A percentile compares a stretch with the other conserved stretches of the same genome.
phyloP scores from a whole-genome alignment of 2,329 filamentous ascomycete genomes.

The Calonectria hawksworthii region DNA sequence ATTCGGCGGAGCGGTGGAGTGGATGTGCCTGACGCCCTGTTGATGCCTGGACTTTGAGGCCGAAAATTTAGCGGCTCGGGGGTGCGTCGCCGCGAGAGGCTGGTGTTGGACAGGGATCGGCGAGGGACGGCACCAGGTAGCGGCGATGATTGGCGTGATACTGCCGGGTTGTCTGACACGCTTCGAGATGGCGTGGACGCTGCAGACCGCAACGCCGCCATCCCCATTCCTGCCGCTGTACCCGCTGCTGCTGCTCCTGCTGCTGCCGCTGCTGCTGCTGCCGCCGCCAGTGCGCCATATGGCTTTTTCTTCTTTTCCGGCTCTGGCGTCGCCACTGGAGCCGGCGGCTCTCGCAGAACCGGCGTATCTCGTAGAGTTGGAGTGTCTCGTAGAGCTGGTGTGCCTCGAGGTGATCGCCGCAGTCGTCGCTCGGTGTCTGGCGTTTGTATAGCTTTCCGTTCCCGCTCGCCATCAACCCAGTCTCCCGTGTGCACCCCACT shows the following conservation, averaged over 20 bases:
- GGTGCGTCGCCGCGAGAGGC: slow-evolving; percentile 65
- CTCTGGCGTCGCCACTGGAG: slow-evolving; percentile 56
- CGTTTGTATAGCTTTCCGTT: slow-evolving; percentile 42
- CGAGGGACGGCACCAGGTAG: slow-evolving; percentile 48
- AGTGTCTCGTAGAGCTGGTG: slow-evolving; percentile 58
- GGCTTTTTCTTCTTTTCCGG: slow-evolving; percentile 58
- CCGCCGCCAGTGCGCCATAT: slow-evolving; percentile 47
- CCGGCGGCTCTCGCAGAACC: slow-evolving; percentile 59
- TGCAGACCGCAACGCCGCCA: slow-evolving; percentile 31
- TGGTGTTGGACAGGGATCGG: slow-evolving; percentile 67
- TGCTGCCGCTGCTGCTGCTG: slow-evolving; percentile 29
- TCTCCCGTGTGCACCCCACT: slow-evolving; percentile 71
- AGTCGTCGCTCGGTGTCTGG: slow-evolving; percentile 49
- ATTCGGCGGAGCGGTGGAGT: slow-evolving; percentile 81
- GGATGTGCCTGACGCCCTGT: slow-evolving; percentile 54
- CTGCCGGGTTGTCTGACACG: slow-evolving; percentile 54
- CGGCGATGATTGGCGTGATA: slow-evolving; percentile 39
- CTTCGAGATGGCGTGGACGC: slow-evolving; percentile 44
- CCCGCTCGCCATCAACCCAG: slow-evolving; percentile 51
- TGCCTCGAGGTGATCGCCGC: slow-evolving; percentile 52
- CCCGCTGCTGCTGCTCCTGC: slow-evolving; percentile 32
- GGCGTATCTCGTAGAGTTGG: slow-evolving; percentile 53
- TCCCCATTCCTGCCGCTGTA: slow-evolving; percentile 25
- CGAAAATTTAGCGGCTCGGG: slow-evolving; percentile 69
- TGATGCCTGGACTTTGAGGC: slow-evolving; percentile 74